These are phyloP conservation scores for Tricholoma hemisulphureum DNA, from an alignment of 768 basidiomycete genomes.

Conservation along the genomic window DNA sequence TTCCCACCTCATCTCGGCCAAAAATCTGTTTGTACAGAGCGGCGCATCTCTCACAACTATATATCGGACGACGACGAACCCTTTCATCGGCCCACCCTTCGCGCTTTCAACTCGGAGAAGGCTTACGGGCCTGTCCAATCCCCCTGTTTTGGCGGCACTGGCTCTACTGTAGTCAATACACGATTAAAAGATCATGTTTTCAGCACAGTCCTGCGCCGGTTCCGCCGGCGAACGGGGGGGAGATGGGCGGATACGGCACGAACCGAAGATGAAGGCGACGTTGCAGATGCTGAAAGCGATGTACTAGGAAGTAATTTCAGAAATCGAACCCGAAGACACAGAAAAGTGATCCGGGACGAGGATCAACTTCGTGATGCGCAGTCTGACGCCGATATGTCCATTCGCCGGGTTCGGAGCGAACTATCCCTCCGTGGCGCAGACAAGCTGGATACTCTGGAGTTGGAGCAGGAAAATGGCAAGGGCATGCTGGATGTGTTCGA, in stretches of 20 bases:
- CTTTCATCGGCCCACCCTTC: slow-evolving; percentile 35
- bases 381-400: slow-evolving; percentile 29
- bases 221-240: slow-evolving; percentile 53
- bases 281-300: slow-evolving; percentile 40
- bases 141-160: slow-evolving; percentile 81
- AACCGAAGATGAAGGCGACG: slow-evolving; percentile 59
- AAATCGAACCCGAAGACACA: slow-evolving; percentile 29
- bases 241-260: slow-evolving; percentile 35
- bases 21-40: slow-evolving; percentile 12
- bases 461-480: slow-evolving; percentile 27
- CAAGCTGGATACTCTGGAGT: slow-evolving; percentile 34
- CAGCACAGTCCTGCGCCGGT: slow-evolving; percentile 76
- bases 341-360: slow-evolving; percentile 41
- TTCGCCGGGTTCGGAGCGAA: slow-evolving; percentile 71
- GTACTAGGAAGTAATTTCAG: slow-evolving; percentile 22
- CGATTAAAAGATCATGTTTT: slow-evolving; percentile 96
- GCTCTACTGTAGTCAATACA: slow-evolving; percentile 91
- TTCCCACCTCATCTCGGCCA: slow-evolving; percentile 31
- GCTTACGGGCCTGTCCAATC: slow-evolving; percentile 35
- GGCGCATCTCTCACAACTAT: slow-evolving; percentile 7
- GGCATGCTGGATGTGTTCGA: slow-evolving; percentile 39
- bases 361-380: slow-evolving; percentile 42
- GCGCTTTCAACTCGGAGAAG: slow-evolving; percentile 42
- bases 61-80: slow-evolving; percentile 32
- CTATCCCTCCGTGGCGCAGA: slow-evolving; percentile 40